phyloP scores from a whole-genome alignment of 805 yeast species.

The Pichia californica region DNA sequence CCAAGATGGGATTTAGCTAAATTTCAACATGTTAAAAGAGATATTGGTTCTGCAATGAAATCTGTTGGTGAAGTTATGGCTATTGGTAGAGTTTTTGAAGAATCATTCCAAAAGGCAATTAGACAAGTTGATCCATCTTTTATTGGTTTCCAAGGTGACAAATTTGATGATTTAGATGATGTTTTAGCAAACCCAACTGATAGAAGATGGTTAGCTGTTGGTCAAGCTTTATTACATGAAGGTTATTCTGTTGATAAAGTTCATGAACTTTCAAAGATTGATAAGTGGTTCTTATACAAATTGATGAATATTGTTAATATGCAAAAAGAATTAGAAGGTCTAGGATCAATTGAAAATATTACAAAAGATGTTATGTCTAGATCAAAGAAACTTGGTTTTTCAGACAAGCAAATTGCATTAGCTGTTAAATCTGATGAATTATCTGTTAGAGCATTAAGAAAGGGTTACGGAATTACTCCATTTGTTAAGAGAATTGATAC shows the following conservation, averaged over 20 bases:
- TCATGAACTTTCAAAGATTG: conserved; percentile 88
- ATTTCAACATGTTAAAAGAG: conserved; percentile 91
- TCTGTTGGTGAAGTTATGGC: conserved; percentile 99
- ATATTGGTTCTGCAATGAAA: conserved; percentile 94
- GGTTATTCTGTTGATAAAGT: conserved; percentile 86
- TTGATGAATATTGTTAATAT: conserved; percentile 86
- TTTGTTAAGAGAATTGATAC: conserved; percentile 97
- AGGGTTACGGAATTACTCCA: conserved; percentile 74
- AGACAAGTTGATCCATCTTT: conserved; percentile 92
- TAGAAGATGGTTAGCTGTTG: conserved; percentile 96
- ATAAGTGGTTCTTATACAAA: conserved; percentile 92
- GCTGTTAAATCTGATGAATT: conserved; percentile 70
- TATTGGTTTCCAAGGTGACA: conserved; percentile 86
- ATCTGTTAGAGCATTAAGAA: conserved; percentile 78
- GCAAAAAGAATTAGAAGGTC: conserved; percentile 71
- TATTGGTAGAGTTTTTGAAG: conserved; percentile 96
- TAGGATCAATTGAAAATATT: conserved; percentile 51
- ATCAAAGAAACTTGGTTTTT: conserved; percentile 92
- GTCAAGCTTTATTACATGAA: conserved; percentile 91
- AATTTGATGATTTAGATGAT: conserved; percentile 69
- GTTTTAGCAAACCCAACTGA: conserved; percentile 84
- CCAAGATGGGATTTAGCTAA: conserved; percentile 98
- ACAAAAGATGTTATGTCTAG: conserved; percentile 63
- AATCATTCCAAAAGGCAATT: conserved; percentile 94
- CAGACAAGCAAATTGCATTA: conserved; percentile 85